Base-by-base conservation (phyloP, 2,329 filamentous ascomycete species). In the Tricladium varicosporioides region DNA sequence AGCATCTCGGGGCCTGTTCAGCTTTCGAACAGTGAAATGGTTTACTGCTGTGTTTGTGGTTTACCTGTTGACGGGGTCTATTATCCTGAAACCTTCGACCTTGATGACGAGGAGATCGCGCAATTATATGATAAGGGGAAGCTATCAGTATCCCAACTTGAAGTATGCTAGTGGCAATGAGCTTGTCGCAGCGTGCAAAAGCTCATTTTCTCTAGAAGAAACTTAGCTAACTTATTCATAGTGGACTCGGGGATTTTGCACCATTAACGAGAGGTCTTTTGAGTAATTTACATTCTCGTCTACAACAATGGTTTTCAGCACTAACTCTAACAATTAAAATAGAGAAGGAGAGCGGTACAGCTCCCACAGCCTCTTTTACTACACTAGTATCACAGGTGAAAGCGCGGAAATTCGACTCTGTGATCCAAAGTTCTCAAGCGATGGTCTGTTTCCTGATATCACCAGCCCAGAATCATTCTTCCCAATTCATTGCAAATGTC, bases 41-140 rank as follows among this genome's bases (percentile, higher is more conserved):
- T 45, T 8, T 53, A 53, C 22, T 53, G 51, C 16, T 53, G 44
- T 22, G 32, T 53, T 36, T 56, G 53, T 31, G 53, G 53, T 22
- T 43, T 56, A 14, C 8, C 15, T 19, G 19, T 51, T 19, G 53
- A 15, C 18, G 53, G 53, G 15, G 42, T 56, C 32, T 47, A 1
- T 15, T 56, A 56, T 16, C 53, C 53, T 8, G 48, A 56, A n/a
- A 56, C 48, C 13, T 56, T 51, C n/a, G 48, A 56, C 15, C 36
- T 51, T 4, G 43, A 51, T 31, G 48, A 48, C 5, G 53, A 56
- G 8, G 48, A 56, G 31, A 51, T 46, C 10, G 51, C 40, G 19
- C 22, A 43, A 40, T 43, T 51, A 8, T 58, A 53, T 31, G 32
- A 58, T 19, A 40, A 51, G 51, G 44, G 48, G 4, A 10, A 18